Conservation (phyloP, 2,329 filamentous ascomycete species). For the Fusarium sp. region DNA sequence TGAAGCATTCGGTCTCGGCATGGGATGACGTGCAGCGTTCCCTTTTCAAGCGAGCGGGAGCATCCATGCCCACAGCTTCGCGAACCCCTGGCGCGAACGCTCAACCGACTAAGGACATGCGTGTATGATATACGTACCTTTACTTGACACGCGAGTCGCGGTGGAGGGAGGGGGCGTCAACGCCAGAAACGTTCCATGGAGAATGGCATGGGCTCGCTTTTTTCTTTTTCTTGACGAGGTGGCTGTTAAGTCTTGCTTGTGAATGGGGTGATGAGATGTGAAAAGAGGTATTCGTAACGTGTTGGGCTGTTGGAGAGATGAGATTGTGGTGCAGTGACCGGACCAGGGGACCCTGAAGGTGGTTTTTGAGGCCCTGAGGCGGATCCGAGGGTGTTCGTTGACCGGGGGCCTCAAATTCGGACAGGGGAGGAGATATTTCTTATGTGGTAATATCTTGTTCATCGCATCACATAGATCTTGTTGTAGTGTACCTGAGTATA, state of each 20-base stretch:
- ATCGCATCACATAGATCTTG: neutral
- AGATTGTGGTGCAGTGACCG: slow-evolving; percentile 31
- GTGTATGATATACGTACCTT: slow-evolving; percentile 7
- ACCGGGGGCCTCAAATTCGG: slow-evolving; percentile 37
- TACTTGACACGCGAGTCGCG: slow-evolving; percentile 10
- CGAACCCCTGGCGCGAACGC: slow-evolving; percentile 30
- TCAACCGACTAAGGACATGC: slow-evolving; percentile 4
- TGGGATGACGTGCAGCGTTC: slow-evolving; percentile 46
- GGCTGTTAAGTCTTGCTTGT: slow-evolving; percentile 9
- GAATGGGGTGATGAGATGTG: slow-evolving; percentile 30
- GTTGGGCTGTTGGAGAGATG: slow-evolving; percentile 33
- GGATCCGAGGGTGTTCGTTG: slow-evolving; percentile 46
- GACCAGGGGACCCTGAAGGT: slow-evolving; percentile 25
- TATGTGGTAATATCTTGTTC: neutral
- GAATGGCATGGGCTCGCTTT: slow-evolving; percentile 3
- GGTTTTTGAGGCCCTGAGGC: slow-evolving; percentile 38
- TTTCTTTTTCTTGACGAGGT: slow-evolving; percentile 11
- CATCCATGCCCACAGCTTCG: slow-evolving; percentile 37
- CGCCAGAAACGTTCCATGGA: slow-evolving; percentile 16
- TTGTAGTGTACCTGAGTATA: too few species aligned
- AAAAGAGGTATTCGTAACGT: slow-evolving; percentile 2
- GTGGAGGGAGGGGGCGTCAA: slow-evolving; percentile 19
- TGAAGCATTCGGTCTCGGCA: slow-evolving; percentile 34
- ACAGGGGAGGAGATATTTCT: slow-evolving; percentile 1
- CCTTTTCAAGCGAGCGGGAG: slow-evolving; percentile 35